Evolutionary conservation across 2,329 filamentous ascomycete species (phyloP), one percentile per base, ranked within the genome.

Genomic region (Emergomyces africanus): DNA sequence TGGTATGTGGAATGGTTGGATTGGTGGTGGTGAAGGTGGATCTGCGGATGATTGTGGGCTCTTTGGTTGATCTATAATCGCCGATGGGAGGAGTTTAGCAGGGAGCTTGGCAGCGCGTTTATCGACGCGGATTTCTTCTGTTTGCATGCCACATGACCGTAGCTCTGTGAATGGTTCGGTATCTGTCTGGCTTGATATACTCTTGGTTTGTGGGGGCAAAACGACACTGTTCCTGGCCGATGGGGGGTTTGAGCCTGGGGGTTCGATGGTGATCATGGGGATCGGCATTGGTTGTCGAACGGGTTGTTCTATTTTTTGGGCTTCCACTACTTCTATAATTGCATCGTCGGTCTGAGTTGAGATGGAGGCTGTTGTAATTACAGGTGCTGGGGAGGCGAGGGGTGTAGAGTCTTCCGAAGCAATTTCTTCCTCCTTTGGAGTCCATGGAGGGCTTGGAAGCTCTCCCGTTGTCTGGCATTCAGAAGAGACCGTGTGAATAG

Each of bases 251-350:
- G 90, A 95, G 2, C 81, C 84, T 0, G 94, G 92, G 37, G 94
- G 94, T 65, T 95, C 88, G 57, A 99, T 89, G 59, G 89, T 88
- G 69, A 99, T 99, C 66, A 86, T 88, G 0, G 92, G 92, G 62
- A 96, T 87, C 4, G 79, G 83, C 73, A 64, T 59, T 18, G 46
- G n/a, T 55, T 62, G 66, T 12, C 46, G 37, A 9, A 59, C 12
- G 60, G 49, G 20, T 56, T 60, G 39, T 62, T 61, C 39, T 62
- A 60, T n/a, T 35, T 61, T 59, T 30, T 57, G 66, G 54, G 51
- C 62, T 61, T 63, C 58, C n/a, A 28, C 60, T 39, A 64, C 60
- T 23, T 54, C 35, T 10, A 62, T 60, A 20, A 63, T 37, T 0
- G 57, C 57, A n/a, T 65, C 59, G 8, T 73, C 68, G 1, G 74